Evolutionary conservation across 495 filamentous ascomycete species (phyloP).

Genomic region (Penicillium goetzii): DNA sequence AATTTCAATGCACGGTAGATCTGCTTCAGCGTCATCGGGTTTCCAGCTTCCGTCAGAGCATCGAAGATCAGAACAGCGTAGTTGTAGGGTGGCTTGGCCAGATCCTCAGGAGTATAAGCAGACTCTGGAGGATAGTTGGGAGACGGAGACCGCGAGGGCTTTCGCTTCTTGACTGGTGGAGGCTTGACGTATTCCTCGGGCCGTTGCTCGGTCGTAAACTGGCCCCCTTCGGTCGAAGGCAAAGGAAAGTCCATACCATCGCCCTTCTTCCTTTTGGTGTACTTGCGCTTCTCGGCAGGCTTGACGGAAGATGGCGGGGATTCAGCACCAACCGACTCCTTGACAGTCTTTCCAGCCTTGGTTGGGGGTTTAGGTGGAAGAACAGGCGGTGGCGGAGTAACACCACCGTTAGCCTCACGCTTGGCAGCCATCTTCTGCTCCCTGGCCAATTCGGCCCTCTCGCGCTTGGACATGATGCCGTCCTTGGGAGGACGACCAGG

Average conservation of each 20-base stretch:
- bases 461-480: conserved; percentile 89
- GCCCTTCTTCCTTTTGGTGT: conserved; percentile 73
- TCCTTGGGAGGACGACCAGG: conserved; percentile 90
- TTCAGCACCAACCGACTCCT: conserved; percentile 52
- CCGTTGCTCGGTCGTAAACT: conserved; percentile 47
- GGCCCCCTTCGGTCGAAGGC: conserved; percentile 51
- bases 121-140: conserved; percentile 72
- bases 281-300: conserved; percentile 71
- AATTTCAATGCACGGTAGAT: conserved; percentile 89
- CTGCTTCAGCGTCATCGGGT: conserved; percentile 81
- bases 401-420: conserved; percentile 49
- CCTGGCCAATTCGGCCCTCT: conserved; percentile 67
- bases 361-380: conserved; percentile 27
- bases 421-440: conserved; percentile 58
- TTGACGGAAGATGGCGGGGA: conserved; percentile 53
- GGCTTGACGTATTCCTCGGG: conserved; percentile 49
- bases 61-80: conserved; percentile 93
- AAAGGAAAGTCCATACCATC: conserved; percentile 53
- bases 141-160: conserved; percentile 67
- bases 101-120: conserved; percentile 81
- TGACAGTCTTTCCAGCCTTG: conserved; percentile 61
- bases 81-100: conserved; percentile 81
- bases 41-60: conserved; percentile 72
- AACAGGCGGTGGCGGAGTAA: conserved; percentile 45
- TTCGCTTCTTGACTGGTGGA: conserved; percentile 56